Conservation (phyloP, 2,329 filamentous ascomycete genomes). For the Penicillium crustosum region DNA sequence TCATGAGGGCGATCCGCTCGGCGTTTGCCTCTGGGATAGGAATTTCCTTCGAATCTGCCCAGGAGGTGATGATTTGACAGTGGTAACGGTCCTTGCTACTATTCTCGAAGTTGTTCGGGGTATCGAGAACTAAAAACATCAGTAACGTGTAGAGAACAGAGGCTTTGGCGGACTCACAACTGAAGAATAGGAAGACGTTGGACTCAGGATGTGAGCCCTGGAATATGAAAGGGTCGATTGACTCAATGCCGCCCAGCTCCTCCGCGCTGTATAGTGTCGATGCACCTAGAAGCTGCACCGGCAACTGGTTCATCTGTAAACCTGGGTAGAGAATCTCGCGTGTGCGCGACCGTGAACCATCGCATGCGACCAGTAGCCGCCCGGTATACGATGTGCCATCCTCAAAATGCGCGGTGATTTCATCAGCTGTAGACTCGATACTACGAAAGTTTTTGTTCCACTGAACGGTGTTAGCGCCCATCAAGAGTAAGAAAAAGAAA, state of each 20-base stretch:
- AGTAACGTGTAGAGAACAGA: not conserved
- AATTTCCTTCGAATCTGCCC: constrained; percentile 44
- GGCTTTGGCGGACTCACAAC: constrained; percentile 38
- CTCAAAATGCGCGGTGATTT: constrained; percentile 48
- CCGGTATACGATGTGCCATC: constrained; percentile 48
- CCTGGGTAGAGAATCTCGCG: constrained; percentile 36
- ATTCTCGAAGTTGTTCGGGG: constrained; percentile 45
- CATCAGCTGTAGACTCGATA: constrained; percentile 36
- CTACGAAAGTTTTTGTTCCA: constrained; percentile 41
- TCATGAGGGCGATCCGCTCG: constrained; percentile 47
- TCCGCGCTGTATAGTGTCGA: constrained; percentile 45
- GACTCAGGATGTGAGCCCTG: constrained; percentile 55
- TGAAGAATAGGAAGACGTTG: constrained; percentile 55
- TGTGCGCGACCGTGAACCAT: constrained; percentile 50
- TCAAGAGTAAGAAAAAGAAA: no score
- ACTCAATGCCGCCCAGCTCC: constrained; percentile 45
- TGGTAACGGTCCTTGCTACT: constrained; percentile 42
- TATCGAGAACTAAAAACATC: constrained; percentile 47
- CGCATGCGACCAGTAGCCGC: constrained; percentile 51
- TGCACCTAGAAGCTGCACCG: constrained; percentile 52
- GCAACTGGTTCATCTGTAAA: constrained; percentile 43
- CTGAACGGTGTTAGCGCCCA: constrained; percentile 17
- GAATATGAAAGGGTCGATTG: constrained; percentile 56
- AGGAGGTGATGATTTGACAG: constrained; percentile 55
- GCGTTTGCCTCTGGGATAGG: constrained; percentile 43